Percentiles rank a stretch among this genome's conserved stretches.
Evolutionary conservation across 305 asterid species (phyloP).

Genomic region (Lippia alba): DNA sequence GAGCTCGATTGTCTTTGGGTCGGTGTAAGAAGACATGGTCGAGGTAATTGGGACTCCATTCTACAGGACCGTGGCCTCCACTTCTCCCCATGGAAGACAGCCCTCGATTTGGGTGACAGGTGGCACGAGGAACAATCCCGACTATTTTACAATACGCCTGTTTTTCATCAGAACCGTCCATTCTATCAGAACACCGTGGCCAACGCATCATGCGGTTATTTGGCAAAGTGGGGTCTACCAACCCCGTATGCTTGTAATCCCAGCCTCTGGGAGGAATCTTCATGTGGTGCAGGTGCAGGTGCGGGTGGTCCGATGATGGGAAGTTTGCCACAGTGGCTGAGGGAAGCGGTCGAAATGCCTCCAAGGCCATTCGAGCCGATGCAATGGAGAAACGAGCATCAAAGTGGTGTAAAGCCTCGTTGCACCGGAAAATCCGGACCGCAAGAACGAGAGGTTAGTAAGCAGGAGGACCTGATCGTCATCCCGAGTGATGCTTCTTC

Average conservation of each 20-base stretch:
- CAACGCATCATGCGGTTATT: slow-evolving; percentile 14
- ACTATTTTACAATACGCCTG: slow-evolving; percentile 39
- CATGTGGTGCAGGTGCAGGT: slow-evolving; percentile 28
- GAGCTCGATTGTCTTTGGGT: slow-evolving; percentile 80
- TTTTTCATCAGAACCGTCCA: slow-evolving; percentile 36
- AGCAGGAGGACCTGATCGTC: slow-evolving; percentile 49
- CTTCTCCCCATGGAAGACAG: slow-evolving; percentile 55
- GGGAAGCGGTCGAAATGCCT: slow-evolving; percentile 51
- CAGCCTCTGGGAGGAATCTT: slow-evolving; percentile 32
- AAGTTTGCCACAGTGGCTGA: slow-evolving; percentile 76
- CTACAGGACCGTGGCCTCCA: slow-evolving; percentile 57
- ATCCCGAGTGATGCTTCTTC: slow-evolving; percentile 78
- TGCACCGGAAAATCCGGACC: slow-evolving; percentile 12
- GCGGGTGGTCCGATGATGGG: slow-evolving; percentile 29
- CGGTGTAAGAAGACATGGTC: slow-evolving; percentile 79
- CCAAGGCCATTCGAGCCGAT: slow-evolving; percentile 34
- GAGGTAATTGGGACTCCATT: slow-evolving; percentile 72
- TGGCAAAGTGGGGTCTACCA: slow-evolving; percentile 29
- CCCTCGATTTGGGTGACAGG: slow-evolving; percentile 60
- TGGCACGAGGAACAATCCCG: slow-evolving; percentile 65
- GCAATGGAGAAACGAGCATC: slow-evolving; percentile 20
- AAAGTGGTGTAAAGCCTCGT: not conserved
- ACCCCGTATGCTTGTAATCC: slow-evolving; percentile 28
- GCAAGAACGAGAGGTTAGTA: slow-evolving; percentile 11
- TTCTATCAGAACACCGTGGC: slow-evolving; percentile 36